A percentile compares a stretch with the other conserved stretches of the same genome.
Conservation (phyloP, 257 asterid genomes). For the Lycium barbarum region DNA sequence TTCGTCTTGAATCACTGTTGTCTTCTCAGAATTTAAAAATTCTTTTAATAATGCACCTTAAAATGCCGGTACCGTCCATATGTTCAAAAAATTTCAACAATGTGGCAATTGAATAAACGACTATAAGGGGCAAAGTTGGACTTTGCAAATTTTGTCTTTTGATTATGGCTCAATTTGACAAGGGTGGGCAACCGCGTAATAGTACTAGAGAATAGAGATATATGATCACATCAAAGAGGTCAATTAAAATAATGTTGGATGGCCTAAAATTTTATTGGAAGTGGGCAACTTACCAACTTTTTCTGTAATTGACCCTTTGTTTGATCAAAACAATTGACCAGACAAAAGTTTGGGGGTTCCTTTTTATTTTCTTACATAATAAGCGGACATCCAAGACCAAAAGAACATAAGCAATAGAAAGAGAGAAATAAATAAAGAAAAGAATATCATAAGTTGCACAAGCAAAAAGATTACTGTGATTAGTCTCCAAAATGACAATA, state of each 20-base stretch:
- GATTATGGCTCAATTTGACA: background rate
- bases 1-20: background rate
- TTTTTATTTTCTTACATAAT: background rate
- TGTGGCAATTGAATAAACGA: background rate
- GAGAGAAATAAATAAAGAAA: too few species aligned
- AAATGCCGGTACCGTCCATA: slow-evolving; percentile 34
- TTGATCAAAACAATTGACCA: slow-evolving; percentile 26
- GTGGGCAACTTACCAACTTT: slow-evolving; percentile 23
- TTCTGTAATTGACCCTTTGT: slow-evolving; percentile 38
- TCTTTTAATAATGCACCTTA: background rate
- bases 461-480: background rate
- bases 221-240: slow-evolving; percentile 42
- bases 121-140: slow-evolving; percentile 20
- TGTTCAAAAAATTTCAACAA: background rate
- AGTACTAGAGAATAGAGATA: slow-evolving; percentile 29
- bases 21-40: background rate
- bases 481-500: slow-evolving; percentile 14
- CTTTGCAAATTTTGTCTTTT: background rate
- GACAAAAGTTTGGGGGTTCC: background rate
- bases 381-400: background rate
- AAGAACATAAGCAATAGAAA: too few species aligned
- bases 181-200: slow-evolving; percentile 41
- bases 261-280: slow-evolving; percentile 28
- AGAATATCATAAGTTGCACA: too few species aligned
- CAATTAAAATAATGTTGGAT: slow-evolving; percentile 38